A percentile compares a stretch with the other conserved stretches of the same genome.
Evolutionary conservation across 169 alveolate genomes (phyloP).

Genomic region (Cryptosporidium canis): DNA sequence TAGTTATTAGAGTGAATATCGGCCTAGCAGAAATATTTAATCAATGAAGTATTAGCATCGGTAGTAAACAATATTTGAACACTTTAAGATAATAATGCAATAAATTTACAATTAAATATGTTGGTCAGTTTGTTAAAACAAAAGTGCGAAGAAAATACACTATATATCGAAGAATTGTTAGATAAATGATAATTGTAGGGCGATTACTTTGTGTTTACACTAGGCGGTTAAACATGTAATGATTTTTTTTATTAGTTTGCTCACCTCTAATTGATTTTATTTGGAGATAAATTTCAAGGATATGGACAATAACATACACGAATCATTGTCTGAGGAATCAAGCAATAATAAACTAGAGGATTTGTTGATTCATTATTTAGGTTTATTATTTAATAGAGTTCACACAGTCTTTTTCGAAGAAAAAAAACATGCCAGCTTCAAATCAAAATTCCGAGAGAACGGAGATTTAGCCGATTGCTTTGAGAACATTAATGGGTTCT

Average conservation of each 20-base stretch:
- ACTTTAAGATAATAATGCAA: no score
- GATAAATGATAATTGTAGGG: background rate
- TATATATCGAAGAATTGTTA: background rate
- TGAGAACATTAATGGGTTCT: background rate
- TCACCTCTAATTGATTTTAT: background rate
- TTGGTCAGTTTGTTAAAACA: no score
- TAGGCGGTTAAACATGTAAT: slow-evolving; percentile 6
- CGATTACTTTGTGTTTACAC: background rate
- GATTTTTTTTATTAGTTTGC: background rate
- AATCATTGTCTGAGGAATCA: background rate
- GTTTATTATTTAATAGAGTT: background rate
- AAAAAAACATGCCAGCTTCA: background rate
- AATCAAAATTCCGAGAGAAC: background rate
- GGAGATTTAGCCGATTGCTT: background rate
- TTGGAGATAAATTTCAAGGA: background rate
- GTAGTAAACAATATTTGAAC: no score
- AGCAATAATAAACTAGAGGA: background rate
- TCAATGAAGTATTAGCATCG: no score
- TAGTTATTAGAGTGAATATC: no score
- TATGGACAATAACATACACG: background rate
- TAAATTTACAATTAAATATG: no score
- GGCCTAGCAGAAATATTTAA: no score
- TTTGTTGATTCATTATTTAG: background rate
- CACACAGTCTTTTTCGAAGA: background rate
- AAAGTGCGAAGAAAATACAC: no score